These are phyloP conservation scores for Byssoonygena ceratinophila DNA, from an alignment of 2,329 filamentous ascomycete genomes.

Conservation along the genomic window DNA sequence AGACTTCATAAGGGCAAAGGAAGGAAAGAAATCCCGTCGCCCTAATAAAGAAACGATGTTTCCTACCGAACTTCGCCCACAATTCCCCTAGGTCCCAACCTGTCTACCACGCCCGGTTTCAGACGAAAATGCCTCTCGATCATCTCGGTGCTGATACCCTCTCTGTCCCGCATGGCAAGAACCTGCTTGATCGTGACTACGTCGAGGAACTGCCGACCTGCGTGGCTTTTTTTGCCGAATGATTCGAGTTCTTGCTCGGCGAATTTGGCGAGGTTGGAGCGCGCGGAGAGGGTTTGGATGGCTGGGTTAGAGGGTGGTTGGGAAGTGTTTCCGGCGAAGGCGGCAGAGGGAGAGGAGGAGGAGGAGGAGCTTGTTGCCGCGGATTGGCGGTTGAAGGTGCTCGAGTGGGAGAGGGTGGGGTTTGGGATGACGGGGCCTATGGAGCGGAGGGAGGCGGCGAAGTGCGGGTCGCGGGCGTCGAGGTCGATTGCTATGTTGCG, in stretches of 20 bases:
- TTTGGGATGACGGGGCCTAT: conserved; percentile 50
- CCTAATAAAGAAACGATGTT: not conserved
- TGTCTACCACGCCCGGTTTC: conserved; percentile 35
- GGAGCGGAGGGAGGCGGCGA: conserved; percentile 67
- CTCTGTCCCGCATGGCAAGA: conserved; percentile 39
- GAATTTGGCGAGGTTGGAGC: conserved; percentile 41
- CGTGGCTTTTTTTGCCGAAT: conserved; percentile 32
- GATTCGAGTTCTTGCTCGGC: conserved; percentile 47
- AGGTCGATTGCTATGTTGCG: conserved; percentile 43
- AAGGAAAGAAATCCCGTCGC: not conserved
- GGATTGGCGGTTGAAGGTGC: conserved; percentile 34
- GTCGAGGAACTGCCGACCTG: conserved; percentile 40
- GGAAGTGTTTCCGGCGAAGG: conserved; percentile 20
- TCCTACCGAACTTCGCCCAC: not conserved
- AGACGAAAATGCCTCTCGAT: conserved; percentile 39
- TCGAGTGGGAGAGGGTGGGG: conserved; percentile 47
- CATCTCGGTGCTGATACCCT: conserved; percentile 27
- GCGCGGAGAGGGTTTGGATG: conserved; percentile 43
- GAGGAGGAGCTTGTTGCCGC: conserved; percentile 14
- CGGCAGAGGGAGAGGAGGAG: conserved; percentile 22
- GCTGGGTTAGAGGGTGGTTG: conserved; percentile 42
- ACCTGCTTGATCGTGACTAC: conserved; percentile 41
- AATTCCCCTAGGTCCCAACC: conserved; percentile 33
- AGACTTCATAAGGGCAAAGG: too few relatives aligned
- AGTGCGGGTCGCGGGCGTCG: conserved; percentile 53